These are phyloP conservation scores for Athelia psychrophila DNA, from an alignment of 1,284 basidiomycete species.

Conservation along the genomic window DNA sequence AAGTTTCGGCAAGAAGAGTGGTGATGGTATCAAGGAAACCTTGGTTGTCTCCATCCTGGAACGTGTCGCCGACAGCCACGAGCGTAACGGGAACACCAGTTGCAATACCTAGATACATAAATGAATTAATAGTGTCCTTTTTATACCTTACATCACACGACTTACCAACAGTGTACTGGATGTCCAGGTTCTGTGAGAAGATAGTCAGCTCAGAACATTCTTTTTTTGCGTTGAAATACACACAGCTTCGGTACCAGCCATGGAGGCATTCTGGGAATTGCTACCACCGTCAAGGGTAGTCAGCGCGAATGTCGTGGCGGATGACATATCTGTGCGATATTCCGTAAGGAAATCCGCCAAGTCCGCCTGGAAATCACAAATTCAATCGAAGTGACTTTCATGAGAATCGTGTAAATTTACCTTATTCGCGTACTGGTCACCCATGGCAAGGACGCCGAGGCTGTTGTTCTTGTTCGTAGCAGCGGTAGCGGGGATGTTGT, in stretches of 20 bases:
- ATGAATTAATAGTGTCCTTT: no score
- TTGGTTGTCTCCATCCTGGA: constrained; percentile 13
- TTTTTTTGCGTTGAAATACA: no score
- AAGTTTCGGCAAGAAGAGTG: constrained; percentile 13
- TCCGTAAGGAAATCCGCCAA: constrained; percentile 33
- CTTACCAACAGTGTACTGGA: constrained; percentile 24
- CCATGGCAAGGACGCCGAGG: constrained; percentile 29
- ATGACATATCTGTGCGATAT: constrained; percentile 15
- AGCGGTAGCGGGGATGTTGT: constrained; percentile 26
- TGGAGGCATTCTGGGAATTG: constrained; percentile 34
- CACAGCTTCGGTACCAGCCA: constrained; percentile 37
- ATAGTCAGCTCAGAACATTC: no score
- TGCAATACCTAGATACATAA: no score
- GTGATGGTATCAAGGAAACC: constrained; percentile 37
- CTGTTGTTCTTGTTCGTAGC: constrained; percentile 26
- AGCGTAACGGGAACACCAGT: constrained; percentile 23
- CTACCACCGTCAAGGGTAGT: constrained; percentile 41
- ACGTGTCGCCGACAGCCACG: constrained; percentile 19
- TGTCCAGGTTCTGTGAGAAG: constrained; percentile 19
- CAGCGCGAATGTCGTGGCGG: constrained; percentile 15
- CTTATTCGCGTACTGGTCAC: constrained; percentile 20
- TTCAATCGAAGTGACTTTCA: no score
- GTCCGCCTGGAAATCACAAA: not conserved
- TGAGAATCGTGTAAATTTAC: no score
- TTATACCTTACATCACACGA: no score